Evolutionary conservation across 768 basidiomycete genomes (phyloP).

Genomic region (Calocybe cyanea): DNA sequence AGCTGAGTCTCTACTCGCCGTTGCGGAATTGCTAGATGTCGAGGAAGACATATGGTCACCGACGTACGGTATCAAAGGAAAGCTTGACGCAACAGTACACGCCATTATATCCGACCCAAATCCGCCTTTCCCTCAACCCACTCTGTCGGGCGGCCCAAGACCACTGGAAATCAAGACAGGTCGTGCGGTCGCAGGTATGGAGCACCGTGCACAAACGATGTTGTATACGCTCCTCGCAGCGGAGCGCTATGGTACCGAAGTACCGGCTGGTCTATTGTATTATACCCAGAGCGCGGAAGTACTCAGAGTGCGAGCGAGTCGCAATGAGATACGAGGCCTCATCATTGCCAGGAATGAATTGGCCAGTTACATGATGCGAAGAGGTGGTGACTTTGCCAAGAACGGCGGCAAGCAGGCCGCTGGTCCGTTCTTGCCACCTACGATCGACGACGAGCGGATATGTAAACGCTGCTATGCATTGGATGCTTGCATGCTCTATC

Average conservation of each 20-base stretch:
- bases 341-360: conserved; percentile 82
- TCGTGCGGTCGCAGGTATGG: conserved; percentile 66
- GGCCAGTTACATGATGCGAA: conserved; percentile 68
- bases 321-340: conserved; percentile 83
- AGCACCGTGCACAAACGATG: conserved; percentile 98
- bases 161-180: conserved; percentile 99
- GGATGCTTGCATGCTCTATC: conserved; percentile 92
- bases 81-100: conserved; percentile 87
- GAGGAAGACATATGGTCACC: conserved; percentile 99
- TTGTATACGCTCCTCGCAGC: conserved; percentile 87
- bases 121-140: conserved; percentile 20
- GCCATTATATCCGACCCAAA: conserved; percentile 53
- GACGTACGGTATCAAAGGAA: conserved; percentile 91
- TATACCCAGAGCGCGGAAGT: conserved; percentile 93
- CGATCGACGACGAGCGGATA: conserved; percentile 74
- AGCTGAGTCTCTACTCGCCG: conserved; percentile 57
- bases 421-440: conserved; percentile 76
- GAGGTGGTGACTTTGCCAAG: conserved; percentile 33
- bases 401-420: conserved; percentile 10
- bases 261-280: conserved; percentile 83
- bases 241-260: conserved; percentile 84
- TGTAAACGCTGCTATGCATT: conserved; percentile 82
- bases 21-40: conserved; percentile 75
- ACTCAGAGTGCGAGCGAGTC: conserved; percentile 70
- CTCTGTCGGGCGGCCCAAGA: conserved; percentile 38